phyloP scores from a whole-genome alignment of 352 stramenopile species.

The Phytophthora capsici region DNA sequence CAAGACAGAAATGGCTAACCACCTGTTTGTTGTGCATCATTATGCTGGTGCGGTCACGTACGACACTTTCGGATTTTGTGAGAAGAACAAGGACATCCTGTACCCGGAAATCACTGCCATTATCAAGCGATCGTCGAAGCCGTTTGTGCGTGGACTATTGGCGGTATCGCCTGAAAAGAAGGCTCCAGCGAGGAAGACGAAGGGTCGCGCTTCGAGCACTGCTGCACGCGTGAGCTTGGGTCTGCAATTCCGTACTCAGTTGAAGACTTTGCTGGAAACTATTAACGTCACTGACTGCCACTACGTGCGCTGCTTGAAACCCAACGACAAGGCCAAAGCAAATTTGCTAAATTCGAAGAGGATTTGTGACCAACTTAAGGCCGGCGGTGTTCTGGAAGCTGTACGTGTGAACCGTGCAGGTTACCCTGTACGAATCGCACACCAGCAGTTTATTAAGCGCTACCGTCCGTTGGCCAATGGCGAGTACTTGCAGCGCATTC shows the following conservation, averaged over 20 bases:
- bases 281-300: conserved; percentile 95
- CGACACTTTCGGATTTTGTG: conserved; percentile 93
- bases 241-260: conserved; percentile 93
- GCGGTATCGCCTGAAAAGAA: conserved; percentile 39
- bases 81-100: conserved; percentile 96
- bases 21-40: conserved; percentile 88
- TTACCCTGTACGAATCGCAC: conserved; percentile 97
- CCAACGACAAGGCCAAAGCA: conserved; percentile 95
- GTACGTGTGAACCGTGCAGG: conserved; percentile 97
- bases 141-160: conserved; percentile 73
- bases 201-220: conserved; percentile 40
- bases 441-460: conserved; percentile 93
- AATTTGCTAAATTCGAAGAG: conserved; percentile 88
- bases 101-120: conserved; percentile 85
- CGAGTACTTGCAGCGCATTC: conserved; percentile 66
- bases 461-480: conserved; percentile 84
- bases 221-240: conserved; percentile 70
- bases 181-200: conserved; percentile 32
- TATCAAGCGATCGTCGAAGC: conserved; percentile 71
- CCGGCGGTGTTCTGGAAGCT: conserved; percentile 99
- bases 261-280: conserved; percentile 93
- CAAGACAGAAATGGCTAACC: conserved; percentile 83
- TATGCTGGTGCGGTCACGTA: conserved; percentile 96
- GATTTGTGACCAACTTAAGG: conserved; percentile 96
- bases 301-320: conserved; percentile 99